Evolutionary conservation across 1,139 yeast species (phyloP), one percentile per base, ranked within the genome.

Genomic region (Suhomyces maxii): DNA sequence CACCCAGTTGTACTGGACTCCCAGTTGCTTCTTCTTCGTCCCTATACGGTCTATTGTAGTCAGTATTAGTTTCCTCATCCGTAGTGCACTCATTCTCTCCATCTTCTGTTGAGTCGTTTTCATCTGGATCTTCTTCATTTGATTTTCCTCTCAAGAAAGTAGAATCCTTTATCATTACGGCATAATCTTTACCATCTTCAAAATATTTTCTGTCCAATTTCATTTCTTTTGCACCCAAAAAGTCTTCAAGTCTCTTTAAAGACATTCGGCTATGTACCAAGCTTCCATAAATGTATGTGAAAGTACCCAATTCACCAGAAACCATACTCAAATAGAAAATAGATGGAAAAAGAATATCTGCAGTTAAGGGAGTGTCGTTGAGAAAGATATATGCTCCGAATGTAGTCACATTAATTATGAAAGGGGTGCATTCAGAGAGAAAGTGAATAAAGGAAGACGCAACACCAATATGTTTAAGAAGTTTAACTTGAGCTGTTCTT

Each of bases 21-120:
- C 49, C 69, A 33, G 60, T 61, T 39, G 56, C 63, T 18, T 60
- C 53, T 12, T 61, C 66, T 30, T 59, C 61, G 26, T 35, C 47
- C 13, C 30, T 39, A 25, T 33, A 45, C 9, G 51, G 23, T 18
- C 23, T 18, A 18, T 18, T 18, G 6, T 18, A 6, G 6, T 18
- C 23, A 18, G 23, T 18, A 18, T 18, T 18, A 18, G 23, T 6
- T 4, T 3, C 23, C 23, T 18, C 23, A 4, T 18, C 23, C 3
- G 23, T 18, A 18, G 3, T 18, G 6, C 6, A 18, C 23, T 18
- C 23, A 18, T 3, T 18, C 23, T 18, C 23, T 18, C 23, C 23
- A 18, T 18, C 23, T 18, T 18, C 23, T 18, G 6, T 18, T 18
- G 23, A 18, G 23, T 18, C 23, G 6, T 18, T 18, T 18, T 34